phyloP scores from a whole-genome alignment of 306 rosid genomes.

The Acmispon strigosus region DNA sequence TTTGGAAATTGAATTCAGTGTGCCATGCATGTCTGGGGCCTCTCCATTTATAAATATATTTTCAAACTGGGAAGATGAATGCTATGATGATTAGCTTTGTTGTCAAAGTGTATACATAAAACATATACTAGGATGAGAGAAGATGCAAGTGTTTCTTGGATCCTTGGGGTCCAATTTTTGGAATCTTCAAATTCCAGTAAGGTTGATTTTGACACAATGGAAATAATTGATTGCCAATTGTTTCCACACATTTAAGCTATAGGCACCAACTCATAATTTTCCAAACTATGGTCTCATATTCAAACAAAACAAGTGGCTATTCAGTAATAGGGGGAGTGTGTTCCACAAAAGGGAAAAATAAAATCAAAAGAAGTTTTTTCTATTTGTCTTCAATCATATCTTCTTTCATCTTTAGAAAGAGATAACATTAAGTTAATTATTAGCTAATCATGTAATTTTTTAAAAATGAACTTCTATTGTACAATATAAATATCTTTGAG shows the following conservation, averaged over 20 bases:
- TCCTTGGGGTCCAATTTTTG: neutral
- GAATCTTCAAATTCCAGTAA: conserved; percentile 10
- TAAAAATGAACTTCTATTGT: too few species aligned
- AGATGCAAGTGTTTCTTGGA: neutral
- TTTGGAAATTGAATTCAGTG: neutral
- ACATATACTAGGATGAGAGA: neutral
- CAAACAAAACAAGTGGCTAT: conserved; percentile 4
- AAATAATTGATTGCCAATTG: conserved; percentile 35
- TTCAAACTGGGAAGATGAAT: neutral
- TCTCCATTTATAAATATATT: neutral
- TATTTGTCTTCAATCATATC: neutral
- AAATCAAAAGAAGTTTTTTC: neutral
- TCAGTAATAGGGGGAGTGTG: neutral
- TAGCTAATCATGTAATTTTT: neutral
- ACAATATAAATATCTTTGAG: neutral
- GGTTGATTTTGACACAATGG: conserved; percentile 16
- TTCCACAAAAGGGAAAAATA: neutral
- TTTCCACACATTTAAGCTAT: conserved; percentile 10
- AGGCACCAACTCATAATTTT: conserved; percentile 17
- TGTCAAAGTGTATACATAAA: neutral
- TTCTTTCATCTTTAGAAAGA: neutral
- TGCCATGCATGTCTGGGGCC: neutral
- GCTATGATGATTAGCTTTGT: neutral
- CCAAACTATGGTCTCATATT: neutral
- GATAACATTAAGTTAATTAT: neutral